phyloP scores from a whole-genome alignment of 2,329 filamentous ascomycete species.

The Sporothrix schenckii region DNA sequence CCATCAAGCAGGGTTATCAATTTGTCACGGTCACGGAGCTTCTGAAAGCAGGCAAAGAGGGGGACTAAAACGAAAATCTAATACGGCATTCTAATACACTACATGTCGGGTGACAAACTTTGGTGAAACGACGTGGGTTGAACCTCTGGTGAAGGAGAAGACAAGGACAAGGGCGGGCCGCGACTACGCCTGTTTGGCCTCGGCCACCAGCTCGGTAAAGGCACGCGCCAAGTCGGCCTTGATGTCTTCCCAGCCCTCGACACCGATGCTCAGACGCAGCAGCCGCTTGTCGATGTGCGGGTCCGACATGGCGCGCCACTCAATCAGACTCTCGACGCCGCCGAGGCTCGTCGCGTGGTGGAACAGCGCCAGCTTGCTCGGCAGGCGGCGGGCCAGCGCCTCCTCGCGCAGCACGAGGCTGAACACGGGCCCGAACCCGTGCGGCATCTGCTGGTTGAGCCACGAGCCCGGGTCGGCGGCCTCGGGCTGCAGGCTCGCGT shows the following conservation, averaged over 20 bases:
- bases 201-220: slow-evolving; percentile 57
- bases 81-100: too few species aligned
- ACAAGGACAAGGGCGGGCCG: too few species aligned
- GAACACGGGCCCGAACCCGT: slow-evolving; percentile 88
- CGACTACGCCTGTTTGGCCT: neutral
- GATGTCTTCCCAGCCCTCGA: slow-evolving; percentile 86
- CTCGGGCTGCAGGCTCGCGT: slow-evolving; percentile 77
- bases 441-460: slow-evolving; percentile 86
- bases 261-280: slow-evolving; percentile 79
- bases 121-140: neutral
- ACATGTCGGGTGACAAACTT: neutral
- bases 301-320: slow-evolving; percentile 94
- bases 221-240: slow-evolving; percentile 71
- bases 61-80: too few species aligned
- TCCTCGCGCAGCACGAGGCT: slow-evolving; percentile 67
- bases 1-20: slow-evolving; percentile 69
- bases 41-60: slow-evolving; percentile 47
- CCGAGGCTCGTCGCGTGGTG: slow-evolving; percentile 94
- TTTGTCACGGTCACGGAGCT: slow-evolving; percentile 73
- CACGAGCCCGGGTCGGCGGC: slow-evolving; percentile 65
- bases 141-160: neutral
- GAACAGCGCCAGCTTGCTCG: slow-evolving; percentile 78
- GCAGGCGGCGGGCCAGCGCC: slow-evolving; percentile 67
- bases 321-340: slow-evolving; percentile 92
- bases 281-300: slow-evolving; percentile 68